Percentiles rank a stretch among this genome's conserved stretches.
Evolutionary conservation across 2,329 filamentous ascomycete species (phyloP).

Genomic region (Claviceps sp.): DNA sequence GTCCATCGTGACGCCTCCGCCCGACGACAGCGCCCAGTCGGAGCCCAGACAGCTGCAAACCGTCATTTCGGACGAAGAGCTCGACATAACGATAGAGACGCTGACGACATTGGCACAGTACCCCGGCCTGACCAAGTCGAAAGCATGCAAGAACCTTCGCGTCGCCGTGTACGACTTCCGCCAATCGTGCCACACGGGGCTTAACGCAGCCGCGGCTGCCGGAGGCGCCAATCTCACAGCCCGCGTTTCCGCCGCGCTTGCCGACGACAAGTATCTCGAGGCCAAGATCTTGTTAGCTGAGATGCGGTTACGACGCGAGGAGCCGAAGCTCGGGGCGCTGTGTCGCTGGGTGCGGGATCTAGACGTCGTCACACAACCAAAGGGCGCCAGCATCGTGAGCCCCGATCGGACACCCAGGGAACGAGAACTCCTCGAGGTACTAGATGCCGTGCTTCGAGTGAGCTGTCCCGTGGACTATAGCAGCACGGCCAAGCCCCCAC

Average conservation of each 20-base stretch:
- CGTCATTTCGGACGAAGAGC: conserved; percentile 48
- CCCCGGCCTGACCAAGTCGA: conserved; percentile 52
- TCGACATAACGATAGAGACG: conserved; percentile 55
- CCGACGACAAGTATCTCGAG: conserved; percentile 52
- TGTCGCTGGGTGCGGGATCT: conserved; percentile 62
- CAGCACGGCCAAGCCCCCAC: conserved; percentile 20
- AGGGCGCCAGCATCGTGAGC: conserved; percentile 20
- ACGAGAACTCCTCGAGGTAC: conserved; percentile 42
- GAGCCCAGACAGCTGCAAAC: conserved; percentile 38
- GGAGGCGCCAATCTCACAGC: conserved; percentile 51
- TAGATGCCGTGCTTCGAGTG: conserved; percentile 51
- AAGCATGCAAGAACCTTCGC: conserved; percentile 52
- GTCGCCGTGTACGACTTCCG: conserved; percentile 57
- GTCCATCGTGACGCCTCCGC: conserved; percentile 20
- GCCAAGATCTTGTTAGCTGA: conserved; percentile 52
- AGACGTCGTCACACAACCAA: conserved; percentile 49
- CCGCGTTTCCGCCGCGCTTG: conserved; percentile 50
- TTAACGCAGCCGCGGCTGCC: conserved; percentile 35
- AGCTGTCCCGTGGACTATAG: conserved; percentile 44
- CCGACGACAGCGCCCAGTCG: conserved; percentile 17
- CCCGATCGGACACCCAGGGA: conserved; percentile 31
- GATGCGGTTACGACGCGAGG: conserved; percentile 53
- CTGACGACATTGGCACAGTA: conserved; percentile 44
- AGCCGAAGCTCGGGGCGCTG: conserved; percentile 53
- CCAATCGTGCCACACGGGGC: conserved; percentile 53